A percentile compares a stretch with the other conserved stretches of the same genome.
Conservation (phyloP, 2,329 filamentous ascomycete genomes). For the Talaromyces sp. region DNA sequence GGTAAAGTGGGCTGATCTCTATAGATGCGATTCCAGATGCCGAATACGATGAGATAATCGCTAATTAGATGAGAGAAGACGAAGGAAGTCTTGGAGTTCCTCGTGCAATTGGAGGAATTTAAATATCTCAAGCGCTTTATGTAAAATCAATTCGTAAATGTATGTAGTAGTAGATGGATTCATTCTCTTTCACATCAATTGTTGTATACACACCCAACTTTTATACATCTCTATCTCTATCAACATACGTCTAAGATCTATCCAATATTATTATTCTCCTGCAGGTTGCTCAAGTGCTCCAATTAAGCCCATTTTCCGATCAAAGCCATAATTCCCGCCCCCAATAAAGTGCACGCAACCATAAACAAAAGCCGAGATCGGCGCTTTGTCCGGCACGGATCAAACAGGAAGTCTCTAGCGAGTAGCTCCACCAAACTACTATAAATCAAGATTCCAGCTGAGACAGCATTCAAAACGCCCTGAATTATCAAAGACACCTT, state of each 20-base stretch:
- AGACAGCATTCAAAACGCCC: constrained; percentile 51
- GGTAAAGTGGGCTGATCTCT: neutral
- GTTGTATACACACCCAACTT: too few species aligned
- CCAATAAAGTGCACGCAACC: constrained; percentile 43
- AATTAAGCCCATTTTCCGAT: constrained; percentile 53
- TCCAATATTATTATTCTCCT: neutral
- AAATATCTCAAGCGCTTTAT: too few species aligned
- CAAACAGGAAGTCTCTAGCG: constrained; percentile 55
- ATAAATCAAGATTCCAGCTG: constrained; percentile 54
- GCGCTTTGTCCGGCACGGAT: constrained; percentile 37
- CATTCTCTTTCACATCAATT: too few species aligned
- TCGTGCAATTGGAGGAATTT: too few species aligned
- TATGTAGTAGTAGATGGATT: too few species aligned
- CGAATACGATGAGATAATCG: neutral
- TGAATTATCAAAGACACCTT: constrained; percentile 48
- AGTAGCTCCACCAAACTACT: constrained; percentile 54
- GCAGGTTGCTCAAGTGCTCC: neutral
- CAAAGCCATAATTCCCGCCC: constrained; percentile 50
- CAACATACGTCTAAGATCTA: too few species aligned
- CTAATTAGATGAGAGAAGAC: neutral
- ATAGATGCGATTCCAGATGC: neutral
- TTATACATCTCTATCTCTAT: too few species aligned
- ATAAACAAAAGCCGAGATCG: constrained; percentile 44
- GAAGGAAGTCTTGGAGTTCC: too few species aligned
- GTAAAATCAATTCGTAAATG: too few species aligned